phyloP scores from a whole-genome alignment of 768 basidiomycete genomes.

The Kwoniella sp. region DNA sequence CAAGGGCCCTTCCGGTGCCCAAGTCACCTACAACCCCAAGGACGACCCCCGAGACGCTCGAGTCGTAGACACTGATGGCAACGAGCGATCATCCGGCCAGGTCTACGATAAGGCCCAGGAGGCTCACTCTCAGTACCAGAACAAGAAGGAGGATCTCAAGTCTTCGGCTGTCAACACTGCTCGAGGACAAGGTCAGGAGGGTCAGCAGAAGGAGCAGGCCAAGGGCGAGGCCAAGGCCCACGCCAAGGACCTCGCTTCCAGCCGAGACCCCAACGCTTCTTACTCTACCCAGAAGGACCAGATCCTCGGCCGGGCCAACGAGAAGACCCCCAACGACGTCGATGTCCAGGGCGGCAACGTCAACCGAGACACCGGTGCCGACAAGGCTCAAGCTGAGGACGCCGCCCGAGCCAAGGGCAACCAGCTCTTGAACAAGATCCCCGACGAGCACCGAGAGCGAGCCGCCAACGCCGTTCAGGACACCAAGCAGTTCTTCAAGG shows the following conservation, averaged over 20 bases:
- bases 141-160: slow-evolving; percentile 42
- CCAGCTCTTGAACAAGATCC: slow-evolving; percentile 64
- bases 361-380: slow-evolving; percentile 32
- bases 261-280: slow-evolving; percentile 53
- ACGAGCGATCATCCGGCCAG: slow-evolving; percentile 52
- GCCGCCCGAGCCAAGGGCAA: slow-evolving; percentile 51
- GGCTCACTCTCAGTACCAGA: slow-evolving; percentile 47
- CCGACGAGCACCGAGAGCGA: slow-evolving; percentile 69
- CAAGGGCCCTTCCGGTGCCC: slow-evolving; percentile 60
- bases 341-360: slow-evolving; percentile 34
- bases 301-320: slow-evolving; percentile 47
- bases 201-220: slow-evolving; percentile 30
- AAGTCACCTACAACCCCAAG: slow-evolving; percentile 62
- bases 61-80: slow-evolving; percentile 56
- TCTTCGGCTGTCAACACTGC: background rate
- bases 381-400: slow-evolving; percentile 35
- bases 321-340: slow-evolving; percentile 46
- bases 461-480: slow-evolving; percentile 63
- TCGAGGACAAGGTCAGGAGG: slow-evolving; percentile 28
- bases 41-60: slow-evolving; percentile 59
- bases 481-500: slow-evolving; percentile 69
- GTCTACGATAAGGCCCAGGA: slow-evolving; percentile 51
- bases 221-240: slow-evolving; percentile 49
- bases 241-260: slow-evolving; percentile 45
- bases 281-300: slow-evolving; percentile 45